phyloP scores from a whole-genome alignment of 1,284 basidiomycete genomes.

The Sphagnurus paluster region DNA sequence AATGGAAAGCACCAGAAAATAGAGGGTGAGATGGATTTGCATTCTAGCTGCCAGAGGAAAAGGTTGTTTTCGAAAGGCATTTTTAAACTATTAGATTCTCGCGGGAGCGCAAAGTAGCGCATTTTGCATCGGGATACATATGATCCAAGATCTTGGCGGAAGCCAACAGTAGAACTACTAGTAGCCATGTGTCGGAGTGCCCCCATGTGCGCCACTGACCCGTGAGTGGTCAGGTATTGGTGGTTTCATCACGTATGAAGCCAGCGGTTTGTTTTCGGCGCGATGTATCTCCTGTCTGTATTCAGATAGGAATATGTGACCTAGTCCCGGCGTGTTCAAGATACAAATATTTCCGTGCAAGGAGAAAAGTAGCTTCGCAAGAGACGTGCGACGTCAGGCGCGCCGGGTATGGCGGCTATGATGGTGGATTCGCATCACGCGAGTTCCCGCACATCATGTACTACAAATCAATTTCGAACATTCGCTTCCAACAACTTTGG shows the following conservation, averaged over 20 bases:
- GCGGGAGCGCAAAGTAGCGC: conserved; percentile 2
- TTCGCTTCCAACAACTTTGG: too few relatives aligned
- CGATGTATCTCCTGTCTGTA: not conserved
- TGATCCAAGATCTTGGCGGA: not conserved
- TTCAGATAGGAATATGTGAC: conserved; percentile 5
- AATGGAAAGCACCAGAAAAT: conserved; percentile 2
- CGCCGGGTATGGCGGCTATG: not conserved
- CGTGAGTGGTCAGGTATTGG: conserved; percentile 8
- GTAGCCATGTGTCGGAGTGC: too few relatives aligned
- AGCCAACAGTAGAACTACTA: not conserved
- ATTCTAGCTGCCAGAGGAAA: not conserved
- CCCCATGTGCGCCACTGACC: conserved; percentile 6
- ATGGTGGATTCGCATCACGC: not conserved
- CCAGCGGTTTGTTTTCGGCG: conserved; percentile 6
- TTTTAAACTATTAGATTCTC: not conserved
- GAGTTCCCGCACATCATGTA: not conserved
- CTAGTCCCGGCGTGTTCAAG: conserved; percentile 4
- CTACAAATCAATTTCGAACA: too few relatives aligned
- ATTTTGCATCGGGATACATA: conserved; percentile 1
- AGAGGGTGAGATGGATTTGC: conserved; percentile 4
- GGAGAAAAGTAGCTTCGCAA: not conserved
- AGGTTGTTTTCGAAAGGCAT: not conserved
- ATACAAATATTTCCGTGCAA: not conserved
- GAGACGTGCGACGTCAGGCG: not conserved
- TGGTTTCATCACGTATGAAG: not conserved